phyloP scores from a whole-genome alignment of 306 rosid genomes.

The Vigna reflexopilosa region DNA sequence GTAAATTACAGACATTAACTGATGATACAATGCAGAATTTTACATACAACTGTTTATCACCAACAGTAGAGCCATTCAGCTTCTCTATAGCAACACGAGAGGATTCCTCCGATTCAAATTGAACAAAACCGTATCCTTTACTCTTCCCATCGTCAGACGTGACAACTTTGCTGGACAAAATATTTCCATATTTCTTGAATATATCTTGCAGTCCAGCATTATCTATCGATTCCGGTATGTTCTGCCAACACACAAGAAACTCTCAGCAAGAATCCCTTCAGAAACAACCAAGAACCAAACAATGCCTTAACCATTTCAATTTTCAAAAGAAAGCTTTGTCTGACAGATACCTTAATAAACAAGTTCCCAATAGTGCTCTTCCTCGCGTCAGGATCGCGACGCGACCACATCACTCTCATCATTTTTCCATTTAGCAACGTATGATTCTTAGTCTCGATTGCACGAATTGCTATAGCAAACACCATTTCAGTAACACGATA shows the following conservation, averaged over 20 bases:
- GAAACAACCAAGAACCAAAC: constrained; percentile 28
- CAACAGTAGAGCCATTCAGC: constrained; percentile 67
- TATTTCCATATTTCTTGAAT: constrained; percentile 70
- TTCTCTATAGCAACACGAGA: constrained; percentile 75
- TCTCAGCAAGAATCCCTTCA: constrained; percentile 29
- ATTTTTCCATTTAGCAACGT: constrained; percentile 65
- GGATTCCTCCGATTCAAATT: constrained; percentile 82
- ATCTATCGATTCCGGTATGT: constrained; percentile 63
- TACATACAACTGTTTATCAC: constrained; percentile 74
- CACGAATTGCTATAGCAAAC: constrained; percentile 59
- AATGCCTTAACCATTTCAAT: constrained; percentile 19
- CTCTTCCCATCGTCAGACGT: constrained; percentile 83
- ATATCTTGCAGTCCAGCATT: constrained; percentile 64
- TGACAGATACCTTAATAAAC: constrained; percentile 75
- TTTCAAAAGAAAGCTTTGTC: not conserved
- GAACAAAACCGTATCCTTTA: constrained; percentile 90
- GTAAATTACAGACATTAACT: not conserved
- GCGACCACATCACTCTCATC: constrained; percentile 85
- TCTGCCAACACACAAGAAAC: constrained; percentile 55
- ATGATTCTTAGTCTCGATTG: constrained; percentile 72
- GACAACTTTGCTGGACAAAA: constrained; percentile 81
- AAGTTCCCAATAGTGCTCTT: constrained; percentile 74
- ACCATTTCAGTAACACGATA: not conserved
- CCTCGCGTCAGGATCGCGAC: constrained; percentile 79
- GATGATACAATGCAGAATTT: constrained; percentile 14